phyloP scores from a whole-genome alignment of 306 rosid genomes.

The Citrullus mucosospermus region DNA sequence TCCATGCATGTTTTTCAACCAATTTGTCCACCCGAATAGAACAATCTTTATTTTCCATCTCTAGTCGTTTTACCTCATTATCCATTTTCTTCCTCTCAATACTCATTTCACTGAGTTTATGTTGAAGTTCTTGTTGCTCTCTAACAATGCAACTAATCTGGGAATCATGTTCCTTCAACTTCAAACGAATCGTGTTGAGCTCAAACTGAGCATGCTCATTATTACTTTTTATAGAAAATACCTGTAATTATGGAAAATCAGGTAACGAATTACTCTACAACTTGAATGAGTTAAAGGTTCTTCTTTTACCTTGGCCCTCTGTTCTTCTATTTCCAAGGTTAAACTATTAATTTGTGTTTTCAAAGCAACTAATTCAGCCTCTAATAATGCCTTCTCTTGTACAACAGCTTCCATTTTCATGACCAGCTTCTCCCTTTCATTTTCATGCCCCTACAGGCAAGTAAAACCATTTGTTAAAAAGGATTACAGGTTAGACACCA shows the following conservation, averaged over 20 bases:
- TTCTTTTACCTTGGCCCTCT: constrained; percentile 37
- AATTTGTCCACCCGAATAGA: constrained; percentile 70
- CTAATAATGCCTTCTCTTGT: constrained; percentile 57
- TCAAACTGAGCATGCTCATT: constrained; percentile 54
- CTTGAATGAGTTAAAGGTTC: not conserved
- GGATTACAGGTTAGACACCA: not conserved
- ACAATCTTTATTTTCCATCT: constrained; percentile 82
- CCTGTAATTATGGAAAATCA: constrained; percentile 34
- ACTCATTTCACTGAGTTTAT: constrained; percentile 60
- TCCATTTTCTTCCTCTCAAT: constrained; percentile 91
- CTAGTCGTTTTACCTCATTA: constrained; percentile 87
- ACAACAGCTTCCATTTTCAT: constrained; percentile 88
- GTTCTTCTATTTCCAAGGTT: constrained; percentile 58
- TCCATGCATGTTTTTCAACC: constrained; percentile 90
- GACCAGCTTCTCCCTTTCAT: constrained; percentile 83
- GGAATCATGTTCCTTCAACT: constrained; percentile 80
- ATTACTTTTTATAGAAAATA: constrained; percentile 39
- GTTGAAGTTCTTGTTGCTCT: constrained; percentile 59
- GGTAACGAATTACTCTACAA: not conserved
- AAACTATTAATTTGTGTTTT: constrained; percentile 37
- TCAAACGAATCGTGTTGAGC: constrained; percentile 44
- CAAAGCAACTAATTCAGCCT: constrained; percentile 55
- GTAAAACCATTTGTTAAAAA: constrained; percentile 11
- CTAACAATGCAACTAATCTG: constrained; percentile 58
- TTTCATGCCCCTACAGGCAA: constrained; percentile 66